Evolutionary conservation across 2,329 filamentous ascomycete genomes (phyloP).

Genomic region (Apiospora phragmitis): DNA sequence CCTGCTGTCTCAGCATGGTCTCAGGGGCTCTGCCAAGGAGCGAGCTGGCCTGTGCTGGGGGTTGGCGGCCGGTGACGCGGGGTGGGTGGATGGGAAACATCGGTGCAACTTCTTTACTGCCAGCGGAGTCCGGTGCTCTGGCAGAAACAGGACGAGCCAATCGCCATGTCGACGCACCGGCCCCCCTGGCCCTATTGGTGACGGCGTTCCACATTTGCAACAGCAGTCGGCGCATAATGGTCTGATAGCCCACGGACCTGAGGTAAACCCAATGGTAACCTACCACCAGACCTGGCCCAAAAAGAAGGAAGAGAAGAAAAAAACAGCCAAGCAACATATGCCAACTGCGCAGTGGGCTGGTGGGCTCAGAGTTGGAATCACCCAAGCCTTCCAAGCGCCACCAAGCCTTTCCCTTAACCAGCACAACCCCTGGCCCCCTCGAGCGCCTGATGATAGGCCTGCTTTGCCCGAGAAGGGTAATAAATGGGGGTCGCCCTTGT

Average conservation of each 20-base stretch:
- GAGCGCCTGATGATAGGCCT: background rate
- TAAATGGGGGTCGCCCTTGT: background rate
- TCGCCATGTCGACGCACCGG: background rate
- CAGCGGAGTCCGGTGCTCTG: background rate
- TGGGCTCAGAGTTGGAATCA: background rate
- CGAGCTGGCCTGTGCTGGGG: background rate
- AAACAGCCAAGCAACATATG: background rate
- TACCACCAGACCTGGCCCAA: background rate
- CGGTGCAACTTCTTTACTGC: background rate
- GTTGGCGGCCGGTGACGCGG: background rate
- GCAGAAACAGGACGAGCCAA: background rate
- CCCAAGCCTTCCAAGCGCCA: background rate
- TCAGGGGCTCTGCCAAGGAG: background rate
- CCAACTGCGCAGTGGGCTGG: too few species aligned
- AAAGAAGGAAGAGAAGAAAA: background rate
- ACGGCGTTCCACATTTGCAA: slow-evolving; percentile 3
- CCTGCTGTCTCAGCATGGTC: background rate
- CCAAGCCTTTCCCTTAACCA: background rate
- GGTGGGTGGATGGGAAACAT: slow-evolving; percentile 7
- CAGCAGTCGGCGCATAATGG: slow-evolving; percentile 8
- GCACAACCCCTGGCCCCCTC: background rate
- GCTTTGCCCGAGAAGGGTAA: background rate
- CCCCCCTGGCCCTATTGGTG: background rate
- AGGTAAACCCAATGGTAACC: background rate
- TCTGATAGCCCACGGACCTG: slow-evolving; percentile 3